These are phyloP conservation scores for Calonectria henricotiae DNA, from an alignment of 2,329 filamentous ascomycete species.

Conservation along the genomic window DNA sequence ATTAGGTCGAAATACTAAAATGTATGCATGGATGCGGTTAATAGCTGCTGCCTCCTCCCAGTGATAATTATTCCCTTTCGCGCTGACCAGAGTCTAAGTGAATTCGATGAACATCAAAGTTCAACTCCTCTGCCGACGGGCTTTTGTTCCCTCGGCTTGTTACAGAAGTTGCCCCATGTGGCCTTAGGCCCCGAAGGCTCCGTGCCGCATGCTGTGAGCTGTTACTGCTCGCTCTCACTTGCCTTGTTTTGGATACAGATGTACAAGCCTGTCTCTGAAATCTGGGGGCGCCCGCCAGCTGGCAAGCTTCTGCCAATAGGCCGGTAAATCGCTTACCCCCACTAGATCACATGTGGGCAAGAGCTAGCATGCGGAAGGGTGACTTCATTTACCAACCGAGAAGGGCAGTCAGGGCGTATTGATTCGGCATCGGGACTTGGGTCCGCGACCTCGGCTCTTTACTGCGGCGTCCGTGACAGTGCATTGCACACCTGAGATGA, in stretches of 20 bases:
- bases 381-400: constrained; percentile 25
- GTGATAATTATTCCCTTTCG: not conserved
- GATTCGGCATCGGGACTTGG: constrained; percentile 37
- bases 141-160: constrained; percentile 18
- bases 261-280: constrained; percentile 13
- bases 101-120: not conserved
- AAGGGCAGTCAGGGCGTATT: constrained; percentile 35
- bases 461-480: constrained; percentile 35
- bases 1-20: not conserved
- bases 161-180: not conserved
- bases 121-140: not conserved
- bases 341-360: constrained; percentile 37
- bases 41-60: not conserved
- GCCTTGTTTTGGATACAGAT: constrained; percentile 28
- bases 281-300: constrained; percentile 31
- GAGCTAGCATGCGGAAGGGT: constrained; percentile 16
- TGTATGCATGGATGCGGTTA: not conserved
- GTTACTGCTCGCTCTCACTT: constrained; percentile 29
- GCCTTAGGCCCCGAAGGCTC: constrained; percentile 21
- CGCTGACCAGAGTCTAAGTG: not conserved
- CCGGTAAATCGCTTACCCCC: constrained; percentile 37
- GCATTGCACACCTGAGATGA: constrained; percentile 34
- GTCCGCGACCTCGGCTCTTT: constrained; percentile 43
- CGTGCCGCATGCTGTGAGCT: constrained; percentile 2
- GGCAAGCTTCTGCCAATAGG: constrained; percentile 12